Conservation (phyloP, 208 protist genomes). For the Dictyostelium gargantuum region DNA sequence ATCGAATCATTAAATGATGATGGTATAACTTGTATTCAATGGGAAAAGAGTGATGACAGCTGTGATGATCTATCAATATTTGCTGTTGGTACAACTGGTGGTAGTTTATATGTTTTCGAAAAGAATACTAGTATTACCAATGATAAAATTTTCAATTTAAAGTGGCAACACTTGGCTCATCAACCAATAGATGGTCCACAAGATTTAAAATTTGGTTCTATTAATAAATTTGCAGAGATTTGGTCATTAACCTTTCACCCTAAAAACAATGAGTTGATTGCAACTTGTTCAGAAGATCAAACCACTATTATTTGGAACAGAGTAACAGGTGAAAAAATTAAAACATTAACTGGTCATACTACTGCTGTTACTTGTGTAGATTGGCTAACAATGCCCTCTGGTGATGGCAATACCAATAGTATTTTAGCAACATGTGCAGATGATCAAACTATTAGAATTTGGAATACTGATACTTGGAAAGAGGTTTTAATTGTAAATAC, state of each 20-base stretch:
- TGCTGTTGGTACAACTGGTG: constrained; percentile 44
- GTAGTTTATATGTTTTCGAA: neutral
- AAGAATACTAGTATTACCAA: neutral
- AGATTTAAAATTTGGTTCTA: constrained; percentile 38
- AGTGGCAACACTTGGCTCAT: neutral
- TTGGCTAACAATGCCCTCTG: neutral
- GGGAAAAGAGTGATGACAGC: neutral
- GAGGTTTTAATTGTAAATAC: neutral
- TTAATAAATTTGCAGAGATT: constrained; percentile 54
- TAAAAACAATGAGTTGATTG: neutral
- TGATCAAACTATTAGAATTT: constrained; percentile 52
- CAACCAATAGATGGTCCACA: neutral
- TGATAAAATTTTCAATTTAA: neutral
- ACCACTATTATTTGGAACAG: constrained; percentile 16
- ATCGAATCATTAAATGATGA: neutral
- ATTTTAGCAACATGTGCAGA: constrained; percentile 50
- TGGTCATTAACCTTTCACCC: constrained; percentile 37
- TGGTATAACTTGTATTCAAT: constrained; percentile 46
- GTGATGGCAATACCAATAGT: neutral
- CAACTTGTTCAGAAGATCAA: constrained; percentile 62
- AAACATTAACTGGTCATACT: constrained; percentile 17
- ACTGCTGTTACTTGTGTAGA: constrained; percentile 51
- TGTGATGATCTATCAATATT: neutral
- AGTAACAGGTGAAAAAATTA: neutral
- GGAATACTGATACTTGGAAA: neutral